These are phyloP conservation scores for Zizania palustris DNA, from an alignment of 202 grass and related monocot genomes.

Conservation along the genomic window DNA sequence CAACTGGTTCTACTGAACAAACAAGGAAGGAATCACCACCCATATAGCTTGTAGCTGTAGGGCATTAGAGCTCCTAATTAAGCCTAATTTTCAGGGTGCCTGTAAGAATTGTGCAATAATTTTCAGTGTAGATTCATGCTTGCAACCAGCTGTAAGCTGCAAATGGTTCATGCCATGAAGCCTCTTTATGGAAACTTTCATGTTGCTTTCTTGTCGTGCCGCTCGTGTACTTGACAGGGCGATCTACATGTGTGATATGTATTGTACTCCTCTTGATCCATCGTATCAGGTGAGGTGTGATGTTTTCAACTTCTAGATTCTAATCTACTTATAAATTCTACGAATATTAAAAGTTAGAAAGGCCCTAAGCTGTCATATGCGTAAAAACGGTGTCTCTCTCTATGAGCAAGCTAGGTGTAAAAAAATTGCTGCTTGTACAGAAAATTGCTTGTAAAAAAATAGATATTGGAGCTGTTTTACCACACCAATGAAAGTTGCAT, in stretches of 20 bases:
- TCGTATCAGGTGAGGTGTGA: no score
- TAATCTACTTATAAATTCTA: not conserved
- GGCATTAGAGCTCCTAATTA: conserved; percentile 28
- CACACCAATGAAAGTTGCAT: not conserved
- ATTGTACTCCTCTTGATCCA: no score
- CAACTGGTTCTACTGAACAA: conserved; percentile 54
- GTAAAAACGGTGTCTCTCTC: not conserved
- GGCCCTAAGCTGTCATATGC: not conserved
- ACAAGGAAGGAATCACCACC: not conserved
- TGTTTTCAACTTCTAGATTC: no score
- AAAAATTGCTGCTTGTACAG: not conserved
- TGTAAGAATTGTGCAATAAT: conserved; percentile 11
- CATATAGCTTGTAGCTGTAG: conserved; percentile 33
- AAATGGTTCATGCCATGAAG: not conserved
- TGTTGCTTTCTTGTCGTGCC: not conserved
- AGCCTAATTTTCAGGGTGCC: not conserved
- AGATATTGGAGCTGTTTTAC: not conserved
- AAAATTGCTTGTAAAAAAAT: not conserved
- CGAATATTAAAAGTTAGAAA: not conserved
- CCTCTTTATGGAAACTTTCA: not conserved
- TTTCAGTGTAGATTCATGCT: conserved; percentile 2
- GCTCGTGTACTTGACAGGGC: not conserved
- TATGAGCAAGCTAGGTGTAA: not conserved
- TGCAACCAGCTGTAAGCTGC: not conserved
- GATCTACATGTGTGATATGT: not conserved